phyloP scores from a whole-genome alignment of 169 alveolate species.

The Sarcocystis neurona region DNA sequence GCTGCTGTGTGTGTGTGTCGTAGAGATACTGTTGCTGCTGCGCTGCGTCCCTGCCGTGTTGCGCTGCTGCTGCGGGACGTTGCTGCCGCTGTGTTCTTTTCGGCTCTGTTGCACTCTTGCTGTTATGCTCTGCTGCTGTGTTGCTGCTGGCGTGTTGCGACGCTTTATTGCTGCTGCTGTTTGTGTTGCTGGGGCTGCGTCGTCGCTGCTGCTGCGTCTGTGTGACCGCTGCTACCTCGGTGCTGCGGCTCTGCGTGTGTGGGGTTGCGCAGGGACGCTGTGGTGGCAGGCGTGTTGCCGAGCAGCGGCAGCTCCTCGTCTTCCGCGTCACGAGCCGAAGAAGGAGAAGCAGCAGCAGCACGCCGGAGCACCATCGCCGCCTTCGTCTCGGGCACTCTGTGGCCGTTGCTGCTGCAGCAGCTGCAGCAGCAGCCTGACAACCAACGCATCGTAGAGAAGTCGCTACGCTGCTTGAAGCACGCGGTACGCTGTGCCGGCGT shows the following conservation, averaged over 20 bases:
- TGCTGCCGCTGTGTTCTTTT: background rate
- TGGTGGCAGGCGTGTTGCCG: background rate
- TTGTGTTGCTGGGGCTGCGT: background rate
- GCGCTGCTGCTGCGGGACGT: background rate
- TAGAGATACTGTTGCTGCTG: conserved; percentile 20
- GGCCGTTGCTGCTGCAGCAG: conserved; percentile 47
- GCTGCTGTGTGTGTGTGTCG: background rate
- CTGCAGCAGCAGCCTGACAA: conserved; percentile 17
- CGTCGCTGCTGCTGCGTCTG: background rate
- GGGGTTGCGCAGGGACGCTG: background rate
- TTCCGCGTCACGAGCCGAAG: background rate
- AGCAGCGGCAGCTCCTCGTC: background rate
- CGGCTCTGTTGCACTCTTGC: background rate
- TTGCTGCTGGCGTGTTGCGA: background rate
- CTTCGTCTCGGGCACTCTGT: conserved; percentile 18
- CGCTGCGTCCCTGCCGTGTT: background rate
- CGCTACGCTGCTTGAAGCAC: conserved; percentile 53
- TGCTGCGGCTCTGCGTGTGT: background rate
- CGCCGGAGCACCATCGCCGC: background rate
- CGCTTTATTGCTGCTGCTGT: background rate
- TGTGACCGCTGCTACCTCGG: background rate
- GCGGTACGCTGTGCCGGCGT: conserved; percentile 50
- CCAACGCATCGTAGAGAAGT: conserved; percentile 19
- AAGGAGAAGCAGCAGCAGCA: background rate
- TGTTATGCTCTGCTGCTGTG: background rate